A percentile compares a stretch with the other conserved stretches of the same genome.
These are phyloP conservation scores for Diversispora epigaea DNA, from an alignment of 192 early-diverging fungal species.

Conservation along the genomic window DNA sequence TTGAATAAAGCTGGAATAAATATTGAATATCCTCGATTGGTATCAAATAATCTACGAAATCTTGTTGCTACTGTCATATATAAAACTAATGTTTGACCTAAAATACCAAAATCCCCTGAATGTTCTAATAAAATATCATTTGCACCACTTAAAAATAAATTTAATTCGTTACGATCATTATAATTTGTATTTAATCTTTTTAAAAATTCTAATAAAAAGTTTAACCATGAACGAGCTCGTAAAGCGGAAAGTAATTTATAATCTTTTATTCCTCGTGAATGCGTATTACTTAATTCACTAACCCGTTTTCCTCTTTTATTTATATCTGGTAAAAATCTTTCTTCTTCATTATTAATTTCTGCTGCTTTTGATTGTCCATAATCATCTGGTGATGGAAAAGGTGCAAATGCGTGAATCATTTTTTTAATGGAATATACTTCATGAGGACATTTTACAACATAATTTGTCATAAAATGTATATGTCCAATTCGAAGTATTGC, in stretches of 20 bases:
- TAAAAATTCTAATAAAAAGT: conserved; percentile 51
- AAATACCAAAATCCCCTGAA: conserved; percentile 49
- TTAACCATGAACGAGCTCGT: conserved; percentile 53
- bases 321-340: conserved; percentile 45
- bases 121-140: conserved; percentile 53
- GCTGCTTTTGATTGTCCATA: neutral
- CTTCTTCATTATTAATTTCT: conserved; percentile 21
- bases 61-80: conserved; percentile 49
- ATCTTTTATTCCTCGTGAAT: conserved; percentile 30
- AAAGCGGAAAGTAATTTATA: conserved; percentile 42
- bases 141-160: conserved; percentile 48
- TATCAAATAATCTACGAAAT: conserved; percentile 53
- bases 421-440: conserved; percentile 54
- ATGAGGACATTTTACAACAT: conserved; percentile 47
- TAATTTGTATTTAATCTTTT: conserved; percentile 51
- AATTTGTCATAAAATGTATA: conserved; percentile 57
- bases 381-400: conserved; percentile 30
- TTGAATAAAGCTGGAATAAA: conserved; percentile 57
- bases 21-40: conserved; percentile 51
- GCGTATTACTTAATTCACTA: neutral
- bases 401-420: conserved; percentile 46
- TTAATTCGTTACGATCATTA: conserved; percentile 51
- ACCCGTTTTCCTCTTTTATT: neutral
- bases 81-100: conserved; percentile 51
- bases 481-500: conserved; percentile 54